Conservation (phyloP, 108 stramenopile species). For the Epipyxis sp. region DNA sequence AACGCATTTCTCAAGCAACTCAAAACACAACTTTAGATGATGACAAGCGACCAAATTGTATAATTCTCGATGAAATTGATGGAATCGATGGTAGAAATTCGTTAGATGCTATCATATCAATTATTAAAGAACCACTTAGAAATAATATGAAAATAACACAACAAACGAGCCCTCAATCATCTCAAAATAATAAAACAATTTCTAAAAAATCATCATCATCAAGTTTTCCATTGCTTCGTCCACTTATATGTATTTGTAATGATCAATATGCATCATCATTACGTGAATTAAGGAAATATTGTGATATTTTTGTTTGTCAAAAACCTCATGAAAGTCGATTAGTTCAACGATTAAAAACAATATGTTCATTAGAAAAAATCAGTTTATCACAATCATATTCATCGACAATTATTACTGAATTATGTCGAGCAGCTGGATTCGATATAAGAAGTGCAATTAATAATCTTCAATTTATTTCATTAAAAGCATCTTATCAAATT, state of each 20-base stretch:
- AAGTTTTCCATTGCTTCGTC: constrained; percentile 67
- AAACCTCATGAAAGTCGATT: constrained; percentile 64
- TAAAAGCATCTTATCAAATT: neutral
- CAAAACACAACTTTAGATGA: constrained; percentile 36
- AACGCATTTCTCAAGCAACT: constrained; percentile 68
- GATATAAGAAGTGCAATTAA: constrained; percentile 25
- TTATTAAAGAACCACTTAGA: constrained; percentile 74
- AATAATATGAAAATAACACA: neutral
- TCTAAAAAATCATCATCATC: neutral
- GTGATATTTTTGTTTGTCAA: constrained; percentile 71
- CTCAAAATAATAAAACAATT: neutral
- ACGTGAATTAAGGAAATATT: constrained; percentile 79
- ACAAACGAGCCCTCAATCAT: neutral
- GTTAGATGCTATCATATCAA: constrained; percentile 72
- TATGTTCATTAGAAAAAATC: constrained; percentile 65
- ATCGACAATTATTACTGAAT: too few species aligned
- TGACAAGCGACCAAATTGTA: constrained; percentile 65
- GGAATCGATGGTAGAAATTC: constrained; percentile 79
- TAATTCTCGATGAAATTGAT: constrained; percentile 94
- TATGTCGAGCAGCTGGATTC: neutral
- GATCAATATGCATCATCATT: constrained; percentile 86
- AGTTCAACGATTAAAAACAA: constrained; percentile 71
- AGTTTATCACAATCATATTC: neutral
- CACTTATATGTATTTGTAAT: constrained; percentile 96
- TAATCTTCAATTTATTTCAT: neutral